A percentile compares a stretch with the other conserved stretches of the same genome.
phyloP scores from a whole-genome alignment of 345 rosid genomes.

The Toxicodendron radicans region DNA sequence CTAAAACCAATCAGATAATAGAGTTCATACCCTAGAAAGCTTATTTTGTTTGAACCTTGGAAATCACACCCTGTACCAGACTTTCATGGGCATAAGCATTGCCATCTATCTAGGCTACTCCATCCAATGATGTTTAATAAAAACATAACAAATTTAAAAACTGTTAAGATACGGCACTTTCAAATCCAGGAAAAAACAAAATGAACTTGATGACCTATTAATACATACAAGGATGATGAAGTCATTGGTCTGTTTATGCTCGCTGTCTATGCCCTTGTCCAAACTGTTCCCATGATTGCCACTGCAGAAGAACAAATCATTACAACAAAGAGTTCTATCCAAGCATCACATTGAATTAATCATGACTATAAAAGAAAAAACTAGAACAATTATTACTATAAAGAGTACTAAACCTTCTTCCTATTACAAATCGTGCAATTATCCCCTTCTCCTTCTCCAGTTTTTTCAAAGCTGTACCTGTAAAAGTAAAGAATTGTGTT shows the following conservation, averaged over 20 bases:
- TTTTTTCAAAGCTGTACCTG: conserved; percentile 60
- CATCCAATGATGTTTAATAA: background rate
- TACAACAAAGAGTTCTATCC: conserved; percentile 13
- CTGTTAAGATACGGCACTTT: background rate
- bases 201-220: background rate
- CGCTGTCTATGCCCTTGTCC: conserved; percentile 61
- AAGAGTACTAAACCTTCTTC: conserved; percentile 66
- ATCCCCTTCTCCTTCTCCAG: conserved; percentile 75
- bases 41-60: background rate
- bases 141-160: background rate
- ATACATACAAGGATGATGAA: conserved; percentile 65
- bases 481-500: conserved; percentile 9
- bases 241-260: conserved; percentile 66
- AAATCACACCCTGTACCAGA: background rate
- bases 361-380: conserved; percentile 9
- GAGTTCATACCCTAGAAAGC: conserved; percentile 1
- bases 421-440: conserved; percentile 77
- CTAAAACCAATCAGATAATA: conserved; percentile 14
- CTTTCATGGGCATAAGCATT: background rate
- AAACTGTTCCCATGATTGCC: conserved; percentile 62
- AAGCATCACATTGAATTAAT: conserved; percentile 5
- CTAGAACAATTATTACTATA: conserved; percentile 2
- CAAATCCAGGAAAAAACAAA: background rate
- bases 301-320: conserved; percentile 43
- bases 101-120: background rate